phyloP scores from a whole-genome alignment of 2,329 filamentous ascomycete species.

The Tympanopsis confertula region DNA sequence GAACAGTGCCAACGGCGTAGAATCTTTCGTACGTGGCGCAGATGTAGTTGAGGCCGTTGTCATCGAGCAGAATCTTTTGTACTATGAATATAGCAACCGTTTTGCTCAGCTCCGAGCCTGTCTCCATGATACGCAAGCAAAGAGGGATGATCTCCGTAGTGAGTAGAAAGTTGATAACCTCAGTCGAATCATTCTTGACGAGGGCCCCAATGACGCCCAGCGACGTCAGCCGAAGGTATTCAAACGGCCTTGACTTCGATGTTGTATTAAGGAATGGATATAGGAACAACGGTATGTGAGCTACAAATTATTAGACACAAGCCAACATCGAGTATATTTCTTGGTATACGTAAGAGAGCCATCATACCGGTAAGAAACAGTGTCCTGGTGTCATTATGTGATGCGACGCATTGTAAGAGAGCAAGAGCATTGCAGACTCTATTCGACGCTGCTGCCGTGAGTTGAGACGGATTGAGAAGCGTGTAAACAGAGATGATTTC shows the following conservation, averaged over 20 bases:
- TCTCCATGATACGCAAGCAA: conserved; percentile 98
- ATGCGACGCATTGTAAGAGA: conserved; percentile 90
- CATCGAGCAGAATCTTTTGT: conserved; percentile 94
- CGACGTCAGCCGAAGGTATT: conserved; percentile 90
- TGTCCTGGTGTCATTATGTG: conserved; percentile 88
- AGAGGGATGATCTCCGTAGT: conserved; percentile 98
- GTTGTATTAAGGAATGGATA: conserved; percentile 98
- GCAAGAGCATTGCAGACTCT: conserved; percentile 94
- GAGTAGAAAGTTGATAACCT: conserved; percentile 96
- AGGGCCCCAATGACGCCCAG: conserved; percentile 92
- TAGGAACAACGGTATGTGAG: conserved; percentile 92
- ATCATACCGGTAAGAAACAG: conserved; percentile 82
- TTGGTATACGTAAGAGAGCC: conserved; percentile 1
- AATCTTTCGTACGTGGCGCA: conserved; percentile 98
- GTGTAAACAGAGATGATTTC: conserved; percentile 99
- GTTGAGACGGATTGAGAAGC: conserved; percentile 86
- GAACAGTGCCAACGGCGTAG: conserved; percentile 91
- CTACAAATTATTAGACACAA: conserved; percentile 31
- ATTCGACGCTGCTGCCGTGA: conserved; percentile 92
- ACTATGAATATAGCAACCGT: conserved; percentile 99
- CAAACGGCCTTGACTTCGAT: conserved; percentile 92
- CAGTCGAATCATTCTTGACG: conserved; percentile 96
- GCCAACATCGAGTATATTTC: background rate
- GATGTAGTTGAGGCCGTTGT: conserved; percentile 94
- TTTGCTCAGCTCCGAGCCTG: conserved; percentile 93